Evolutionary conservation across 306 rosid genomes (phyloP).

Genomic region (Sesbania bispinosa): DNA sequence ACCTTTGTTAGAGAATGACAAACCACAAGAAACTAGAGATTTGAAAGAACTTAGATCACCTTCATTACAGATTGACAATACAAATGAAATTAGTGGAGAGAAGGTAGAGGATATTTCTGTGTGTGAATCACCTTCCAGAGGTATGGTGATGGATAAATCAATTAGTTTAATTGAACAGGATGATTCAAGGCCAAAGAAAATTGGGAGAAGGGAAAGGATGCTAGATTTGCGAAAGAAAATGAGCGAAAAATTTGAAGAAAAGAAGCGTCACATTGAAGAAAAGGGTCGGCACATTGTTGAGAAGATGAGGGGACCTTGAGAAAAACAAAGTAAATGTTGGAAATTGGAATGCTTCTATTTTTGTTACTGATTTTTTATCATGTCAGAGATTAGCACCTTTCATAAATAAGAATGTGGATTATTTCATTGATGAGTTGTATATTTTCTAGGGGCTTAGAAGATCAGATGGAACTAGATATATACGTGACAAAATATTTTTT

Average conservation of each 20-base stretch:
- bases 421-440: conserved; percentile 28
- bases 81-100: conserved; percentile 30
- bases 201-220: conserved; percentile 75
- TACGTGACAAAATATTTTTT: background rate
- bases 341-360: conserved; percentile 14
- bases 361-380: conserved; percentile 24
- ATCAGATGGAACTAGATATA: conserved; percentile 17
- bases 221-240: conserved; percentile 70
- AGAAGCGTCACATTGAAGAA: conserved; percentile 75
- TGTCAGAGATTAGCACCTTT: conserved; percentile 17
- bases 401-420: conserved; percentile 17
- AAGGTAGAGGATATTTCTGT: conserved; percentile 33
- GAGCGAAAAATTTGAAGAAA: conserved; percentile 88
- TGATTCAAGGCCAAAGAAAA: conserved; percentile 49
- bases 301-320: conserved; percentile 80
- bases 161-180: conserved; percentile 36
- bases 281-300: conserved; percentile 72
- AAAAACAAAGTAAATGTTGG: conserved; percentile 12
- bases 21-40: conserved; percentile 26
- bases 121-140: conserved; percentile 28
- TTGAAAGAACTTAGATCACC: conserved; percentile 35
- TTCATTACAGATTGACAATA: conserved; percentile 5
- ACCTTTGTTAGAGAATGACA: conserved; percentile 49
- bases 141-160: conserved; percentile 29
- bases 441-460: conserved; percentile 24